Percentiles rank a stretch among this genome's conserved stretches.
phyloP scores from a whole-genome alignment of 129 eudicot genomes.

The Rutidosis leptorrhynchoides region DNA sequence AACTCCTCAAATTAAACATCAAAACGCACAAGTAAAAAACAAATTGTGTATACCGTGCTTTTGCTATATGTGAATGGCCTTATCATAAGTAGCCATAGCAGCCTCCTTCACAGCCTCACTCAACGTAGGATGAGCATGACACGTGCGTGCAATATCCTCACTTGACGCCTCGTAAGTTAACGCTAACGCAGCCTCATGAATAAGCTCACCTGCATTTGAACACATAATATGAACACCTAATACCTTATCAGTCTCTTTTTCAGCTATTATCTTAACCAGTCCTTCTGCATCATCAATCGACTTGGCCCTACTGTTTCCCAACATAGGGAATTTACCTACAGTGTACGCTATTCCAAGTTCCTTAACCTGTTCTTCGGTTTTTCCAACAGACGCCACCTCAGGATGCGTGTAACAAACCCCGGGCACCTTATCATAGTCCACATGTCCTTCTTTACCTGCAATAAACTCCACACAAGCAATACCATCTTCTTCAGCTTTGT shows the following conservation, averaged over 20 bases:
- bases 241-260: constrained; percentile 79
- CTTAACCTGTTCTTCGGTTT: constrained; percentile 91
- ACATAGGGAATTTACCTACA: constrained; percentile 78
- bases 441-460: constrained; percentile 88
- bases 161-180: constrained; percentile 82
- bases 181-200: constrained; percentile 78
- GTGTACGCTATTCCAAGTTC: constrained; percentile 54
- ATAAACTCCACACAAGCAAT: constrained; percentile 82
- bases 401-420: constrained; percentile 90
- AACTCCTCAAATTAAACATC: neutral
- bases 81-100: constrained; percentile 86
- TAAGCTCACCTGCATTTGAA: constrained; percentile 89
- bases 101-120: constrained; percentile 89
- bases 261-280: constrained; percentile 74
- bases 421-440: constrained; percentile 83
- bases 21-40: neutral
- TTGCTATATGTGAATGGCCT: constrained; percentile 51
- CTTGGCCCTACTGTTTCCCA: constrained; percentile 93
- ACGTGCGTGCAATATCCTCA: constrained; percentile 93
- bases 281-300: constrained; percentile 91
- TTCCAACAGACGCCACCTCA: constrained; percentile 88
- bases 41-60: neutral
- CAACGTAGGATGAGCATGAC: constrained; percentile 94
- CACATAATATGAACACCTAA: constrained; percentile 87
- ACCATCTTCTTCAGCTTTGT: constrained; percentile 94